phyloP scores from a whole-genome alignment of 495 filamentous ascomycete species.

The Xylaria nigripes region DNA sequence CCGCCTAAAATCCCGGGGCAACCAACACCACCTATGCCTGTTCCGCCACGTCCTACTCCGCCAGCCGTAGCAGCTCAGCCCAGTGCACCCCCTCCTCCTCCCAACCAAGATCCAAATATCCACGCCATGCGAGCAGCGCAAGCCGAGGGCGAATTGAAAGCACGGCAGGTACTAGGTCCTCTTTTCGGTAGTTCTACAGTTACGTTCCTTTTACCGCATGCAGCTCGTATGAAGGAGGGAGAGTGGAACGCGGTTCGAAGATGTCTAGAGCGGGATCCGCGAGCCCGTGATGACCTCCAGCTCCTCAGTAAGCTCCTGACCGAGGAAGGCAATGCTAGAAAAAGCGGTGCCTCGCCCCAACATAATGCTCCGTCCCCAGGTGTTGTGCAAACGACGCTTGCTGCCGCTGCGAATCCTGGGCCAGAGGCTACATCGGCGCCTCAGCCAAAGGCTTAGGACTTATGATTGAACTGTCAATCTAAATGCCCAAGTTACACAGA shows the following conservation, averaged over 20 bases:
- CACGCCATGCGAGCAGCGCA: slow-evolving; percentile 25
- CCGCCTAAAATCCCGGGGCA: slow-evolving; percentile 24
- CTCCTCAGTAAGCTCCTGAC: slow-evolving; percentile 41
- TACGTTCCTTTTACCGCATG: slow-evolving; percentile 57
- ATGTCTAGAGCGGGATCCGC: slow-evolving; percentile 47
- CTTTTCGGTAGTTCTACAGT: slow-evolving; percentile 56
- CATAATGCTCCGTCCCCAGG: slow-evolving; percentile 14
- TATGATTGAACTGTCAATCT: not conserved
- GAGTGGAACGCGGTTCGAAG: slow-evolving; percentile 59
- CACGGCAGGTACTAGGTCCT: slow-evolving; percentile 50
- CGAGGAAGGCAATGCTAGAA: slow-evolving; percentile 27
- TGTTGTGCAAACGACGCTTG: slow-evolving; percentile 22
- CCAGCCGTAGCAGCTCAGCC: slow-evolving; percentile 20
- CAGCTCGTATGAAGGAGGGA: slow-evolving; percentile 49
- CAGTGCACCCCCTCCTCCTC: slow-evolving; percentile 6
- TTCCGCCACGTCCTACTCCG: slow-evolving; percentile 6
- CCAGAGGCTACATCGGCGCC: slow-evolving; percentile 7
- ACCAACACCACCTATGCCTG: slow-evolving; percentile 10
- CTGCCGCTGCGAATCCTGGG: slow-evolving; percentile 15
- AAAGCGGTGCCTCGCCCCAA: slow-evolving; percentile 15
- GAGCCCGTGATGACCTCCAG: slow-evolving; percentile 38
- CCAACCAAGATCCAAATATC: slow-evolving; percentile 24
- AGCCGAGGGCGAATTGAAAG: slow-evolving; percentile 39
- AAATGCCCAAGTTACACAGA: not conserved
- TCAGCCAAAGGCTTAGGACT: slow-evolving; percentile 10